Evolutionary conservation across 2,329 filamentous ascomycete genomes (phyloP), one percentile per base, ranked within the genome.

Genomic region (Calonectria pseudoturangicola): DNA sequence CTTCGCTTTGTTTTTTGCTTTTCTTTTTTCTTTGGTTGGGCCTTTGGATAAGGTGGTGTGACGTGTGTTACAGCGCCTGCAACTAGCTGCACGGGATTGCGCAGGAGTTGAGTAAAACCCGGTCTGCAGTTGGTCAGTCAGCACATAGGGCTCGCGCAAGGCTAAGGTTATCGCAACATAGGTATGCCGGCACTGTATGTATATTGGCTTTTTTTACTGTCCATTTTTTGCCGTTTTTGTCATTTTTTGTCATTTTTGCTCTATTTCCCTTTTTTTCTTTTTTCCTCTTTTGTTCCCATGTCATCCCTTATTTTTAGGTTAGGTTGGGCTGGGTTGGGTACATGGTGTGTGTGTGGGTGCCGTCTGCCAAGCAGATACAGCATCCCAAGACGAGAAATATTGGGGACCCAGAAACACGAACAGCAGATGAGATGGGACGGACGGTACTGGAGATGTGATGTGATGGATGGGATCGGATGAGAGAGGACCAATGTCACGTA

Each of bases 91-190:
- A 58, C 33, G 33, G 25, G 15, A 33, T 27, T 39, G 21, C 12
- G 41, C 13, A n/a, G 30, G 51, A 56, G 30, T 56, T 56, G 30
- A 45, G 16, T 21, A 33, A 48, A 50, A 65, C 16, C 62, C 25
- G 27, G 62, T 48, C 43, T 65, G 62, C 62, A n/a, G 43, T 21
- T 50, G 62, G 62, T n/a, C 18, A 39, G 62, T 36, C 43, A 48
- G 28, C 33, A 36, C 33, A 36, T 36, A 33, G 33, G 58, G 41
- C 36, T 43, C 58, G 36, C 60, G 28, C 43, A 64, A 64, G 43
- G 62, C 43, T 48, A 65, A 21, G 21, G 21, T 21, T 21, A 21
- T 21, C 62, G 36, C 28, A 36, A 13, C 21, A 5, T 65, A 21
- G 21, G 21, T 21, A 33, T 58, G 54, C 33, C 33, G 54, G 54